Conservation (phyloP, 192 early-diverging fungal genomes). For the Dimargaris cristalligena region DNA sequence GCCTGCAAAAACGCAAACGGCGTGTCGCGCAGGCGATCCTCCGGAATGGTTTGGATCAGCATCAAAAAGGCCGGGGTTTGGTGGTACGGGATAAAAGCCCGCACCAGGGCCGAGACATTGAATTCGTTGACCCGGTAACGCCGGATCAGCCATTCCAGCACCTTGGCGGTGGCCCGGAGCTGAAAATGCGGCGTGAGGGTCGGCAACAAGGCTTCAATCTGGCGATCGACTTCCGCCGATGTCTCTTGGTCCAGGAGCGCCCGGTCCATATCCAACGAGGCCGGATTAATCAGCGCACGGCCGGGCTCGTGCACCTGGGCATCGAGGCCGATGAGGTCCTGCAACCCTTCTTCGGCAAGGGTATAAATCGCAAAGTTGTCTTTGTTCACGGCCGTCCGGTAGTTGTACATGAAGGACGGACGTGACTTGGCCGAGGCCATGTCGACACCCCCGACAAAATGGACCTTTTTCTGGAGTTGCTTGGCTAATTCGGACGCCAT, state of each 20-base stretch:
- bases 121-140: slow-evolving; percentile 71
- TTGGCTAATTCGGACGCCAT: slow-evolving; percentile 45
- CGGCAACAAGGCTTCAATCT: slow-evolving; percentile 55
- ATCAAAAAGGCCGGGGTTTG: slow-evolving; percentile 76
- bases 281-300: slow-evolving; percentile 59
- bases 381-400: slow-evolving; percentile 70
- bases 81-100: slow-evolving; percentile 79
- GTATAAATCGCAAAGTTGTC: slow-evolving; percentile 75
- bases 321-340: slow-evolving; percentile 53
- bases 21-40: too few species aligned
- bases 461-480: slow-evolving; percentile 45
- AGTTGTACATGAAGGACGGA: slow-evolving; percentile 67
- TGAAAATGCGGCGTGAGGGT: slow-evolving; percentile 71
- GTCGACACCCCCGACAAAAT: slow-evolving; percentile 36
- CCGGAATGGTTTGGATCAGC: too few species aligned
- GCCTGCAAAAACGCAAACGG: too few species aligned
- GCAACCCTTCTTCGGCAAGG: slow-evolving; percentile 62
- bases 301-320: slow-evolving; percentile 45
- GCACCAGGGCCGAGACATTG: slow-evolving; percentile 64
- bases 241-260: slow-evolving; percentile 63
- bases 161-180: slow-evolving; percentile 69
- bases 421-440: slow-evolving; percentile 36
- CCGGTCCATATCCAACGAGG: slow-evolving; percentile 63
- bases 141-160: slow-evolving; percentile 82
- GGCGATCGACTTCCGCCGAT: slow-evolving; percentile 59